A percentile compares a stretch with the other conserved stretches of the same genome.
phyloP scores from a whole-genome alignment of 78 protist species.

The Dictyostelium capitatum region DNA sequence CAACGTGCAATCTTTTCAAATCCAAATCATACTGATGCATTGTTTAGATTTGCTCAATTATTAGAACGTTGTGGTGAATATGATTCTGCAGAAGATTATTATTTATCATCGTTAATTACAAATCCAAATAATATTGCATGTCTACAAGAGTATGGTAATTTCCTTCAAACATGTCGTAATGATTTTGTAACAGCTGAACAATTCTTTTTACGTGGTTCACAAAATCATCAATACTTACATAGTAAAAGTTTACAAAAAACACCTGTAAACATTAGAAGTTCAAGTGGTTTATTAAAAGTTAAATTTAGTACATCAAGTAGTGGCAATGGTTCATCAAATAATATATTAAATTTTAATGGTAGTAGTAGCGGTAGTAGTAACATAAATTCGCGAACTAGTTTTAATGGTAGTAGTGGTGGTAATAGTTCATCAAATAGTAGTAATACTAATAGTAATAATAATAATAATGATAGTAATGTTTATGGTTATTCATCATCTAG shows the following conservation, averaged over 20 bases:
- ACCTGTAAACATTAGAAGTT: slow-evolving; percentile 36
- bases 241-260: not conserved
- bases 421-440: no score
- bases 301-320: not conserved
- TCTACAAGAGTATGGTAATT: slow-evolving; percentile 73
- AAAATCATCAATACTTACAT: slow-evolving; percentile 57
- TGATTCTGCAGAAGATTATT: slow-evolving; percentile 77
- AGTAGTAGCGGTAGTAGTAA: not conserved
- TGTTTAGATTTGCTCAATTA: slow-evolving; percentile 85
- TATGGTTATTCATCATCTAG: slow-evolving; percentile 2
- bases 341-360: not conserved
- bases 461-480: not conserved
- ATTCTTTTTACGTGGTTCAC: slow-evolving; percentile 60
- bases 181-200: slow-evolving; percentile 31
- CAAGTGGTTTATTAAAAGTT: slow-evolving; percentile 49
- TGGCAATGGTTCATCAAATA: not conserved
- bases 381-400: no score
- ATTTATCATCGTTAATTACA: slow-evolving; percentile 50
- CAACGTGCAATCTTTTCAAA: slow-evolving; percentile 70
- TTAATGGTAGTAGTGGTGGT: no score
- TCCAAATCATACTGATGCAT: slow-evolving; percentile 51
- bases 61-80: slow-evolving; percentile 66
- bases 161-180: slow-evolving; percentile 39
- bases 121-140: slow-evolving; percentile 82
- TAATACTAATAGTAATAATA: not conserved